Base-by-base conservation (phyloP, 352 stramenopile species). In the Phytophthora litchii region DNA sequence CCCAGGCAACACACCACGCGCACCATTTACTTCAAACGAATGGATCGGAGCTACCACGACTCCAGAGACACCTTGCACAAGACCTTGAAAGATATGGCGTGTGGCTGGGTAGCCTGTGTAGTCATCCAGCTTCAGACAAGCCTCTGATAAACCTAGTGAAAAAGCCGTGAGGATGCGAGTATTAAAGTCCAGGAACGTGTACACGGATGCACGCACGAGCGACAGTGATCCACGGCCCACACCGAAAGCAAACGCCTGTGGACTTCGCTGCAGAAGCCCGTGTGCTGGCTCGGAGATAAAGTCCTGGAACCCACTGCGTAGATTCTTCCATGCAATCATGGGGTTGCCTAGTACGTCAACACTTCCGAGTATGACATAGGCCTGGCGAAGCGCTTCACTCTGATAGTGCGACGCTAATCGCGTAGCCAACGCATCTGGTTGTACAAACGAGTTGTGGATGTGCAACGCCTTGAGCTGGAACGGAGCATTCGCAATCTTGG, bases 271-370 rank as follows among this genome's bases (percentile, higher is more conserved):
- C 3, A 74, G 80, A 55, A 93, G 88, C 7, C 87, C 87, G 45
- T 92, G 79, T 4, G 84, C 76, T 31, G 87, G 87, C 34, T 96
- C 85, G 9, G 80, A 85, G 31, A 96, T 80, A 38, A 96, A 96
- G 25, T 94, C 79, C 32, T 88, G 78, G 50, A 96, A 89, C 1
- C 87, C 87, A 32, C 72, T 78, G 45, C 80, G 80, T 32, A 96
- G 32, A 41, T 96, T 96, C 34, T 88, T 84, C 87, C 87, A 96
- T 36, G 85, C 87, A 50, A 94, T 86, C 77, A 96, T 91, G 10
- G 88, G 88, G 54, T 96, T 96, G 37, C 88, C 88, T 4, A 96
- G 70, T 13, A 96, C 86, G 38, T 96, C 88, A 21, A 96, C 88
- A 66, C 84, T 94, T 27, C 88, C 88, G 0, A 96, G 60, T 35